Conservation (phyloP, 2,329 filamentous ascomycete genomes). For the Parascedosporium putredinis region DNA sequence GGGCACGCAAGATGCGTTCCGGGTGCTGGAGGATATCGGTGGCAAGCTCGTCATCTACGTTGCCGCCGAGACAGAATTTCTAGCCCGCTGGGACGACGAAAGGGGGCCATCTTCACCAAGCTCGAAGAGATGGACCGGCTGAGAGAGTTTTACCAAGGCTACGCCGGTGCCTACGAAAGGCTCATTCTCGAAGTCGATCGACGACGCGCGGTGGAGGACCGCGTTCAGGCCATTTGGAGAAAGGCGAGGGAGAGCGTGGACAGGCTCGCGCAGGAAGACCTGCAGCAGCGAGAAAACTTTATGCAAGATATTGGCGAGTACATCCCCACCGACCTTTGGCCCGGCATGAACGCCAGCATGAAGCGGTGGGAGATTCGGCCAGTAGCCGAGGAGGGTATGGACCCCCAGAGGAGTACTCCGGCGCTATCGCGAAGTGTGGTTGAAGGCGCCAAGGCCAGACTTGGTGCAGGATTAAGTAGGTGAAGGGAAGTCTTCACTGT, state of each 20-base stretch:
- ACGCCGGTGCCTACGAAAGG: constrained; percentile 72
- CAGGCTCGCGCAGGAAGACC: constrained; percentile 63
- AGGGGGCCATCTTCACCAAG: constrained; percentile 54
- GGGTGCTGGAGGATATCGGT: constrained; percentile 57
- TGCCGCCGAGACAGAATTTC: constrained; percentile 53
- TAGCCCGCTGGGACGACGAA: constrained; percentile 62
- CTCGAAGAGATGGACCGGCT: constrained; percentile 70
- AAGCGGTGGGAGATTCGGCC: constrained; percentile 39
- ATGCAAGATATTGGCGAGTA: constrained; percentile 74
- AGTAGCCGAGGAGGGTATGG: constrained; percentile 19
- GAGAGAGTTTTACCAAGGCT: constrained; percentile 76
- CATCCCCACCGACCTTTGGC: constrained; percentile 81
- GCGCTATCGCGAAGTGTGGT: constrained; percentile 3
- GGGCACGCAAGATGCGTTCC: constrained; percentile 52
- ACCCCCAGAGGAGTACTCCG: constrained; percentile 2
- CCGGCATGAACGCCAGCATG: constrained; percentile 55
- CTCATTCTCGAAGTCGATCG: constrained; percentile 76
- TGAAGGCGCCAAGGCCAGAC: constrained; percentile 2
- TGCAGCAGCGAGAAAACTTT: constrained; percentile 65
- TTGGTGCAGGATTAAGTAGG: background rate
- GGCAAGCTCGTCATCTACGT: constrained; percentile 55
- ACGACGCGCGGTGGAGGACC: constrained; percentile 60
- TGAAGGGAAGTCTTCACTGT: background rate
- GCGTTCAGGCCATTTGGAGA: constrained; percentile 62
- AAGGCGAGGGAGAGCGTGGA: constrained; percentile 71